Evolutionary conservation across 2,329 filamentous ascomycete genomes (phyloP), one percentile per base, ranked within the genome.

Genomic region (Rachicladosporium sp.): DNA sequence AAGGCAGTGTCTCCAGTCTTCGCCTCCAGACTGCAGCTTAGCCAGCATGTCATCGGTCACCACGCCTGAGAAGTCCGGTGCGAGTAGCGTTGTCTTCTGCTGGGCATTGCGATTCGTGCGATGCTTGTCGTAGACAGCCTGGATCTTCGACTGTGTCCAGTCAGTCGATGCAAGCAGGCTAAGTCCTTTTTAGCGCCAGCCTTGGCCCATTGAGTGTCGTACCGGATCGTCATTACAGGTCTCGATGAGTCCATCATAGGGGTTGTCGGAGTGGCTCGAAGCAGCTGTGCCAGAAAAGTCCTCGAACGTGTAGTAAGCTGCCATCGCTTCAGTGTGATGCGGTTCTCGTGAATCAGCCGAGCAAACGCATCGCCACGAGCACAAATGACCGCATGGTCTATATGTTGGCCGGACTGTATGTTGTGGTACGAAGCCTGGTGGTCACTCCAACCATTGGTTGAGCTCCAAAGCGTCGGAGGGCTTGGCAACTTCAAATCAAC

Each of bases 1-100:
- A 8, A 95, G 68, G 56, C 88, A 93, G 53, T 94, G 72, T 31
- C 89, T 70, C 32, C 76, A 73, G 56, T 96, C 89, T 37, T 68
- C 59, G 56, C 82, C 93, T 1, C 74, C 76, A 1, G 78, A 79
- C 29, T 80, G 63, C 27, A 94, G 64, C 40, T 79, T 78, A 36
- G 78, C 65, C 1, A 95, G 70, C 40, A 85, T 78, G 2, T 79
- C 76, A 54, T 96, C 89, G 37, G 89, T 71, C 36, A 75, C 74
- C 51, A 93, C 73, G 42, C 81, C 81, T 1, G 68, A 55, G 50
- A 89, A 93, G 27, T 74, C 70, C 0, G 69, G 46, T 2, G 78
- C 70, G 3, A 93, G 70, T 43, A 95, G 79, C 51, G 81, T 85
- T 8, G 70, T 71, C 48, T 71, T 79, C 57, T 93, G 87, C 51